These are phyloP conservation scores for Suzukiozyma palmioleophila DNA, from an alignment of 1,139 yeast genomes.

Conservation along the genomic window DNA sequence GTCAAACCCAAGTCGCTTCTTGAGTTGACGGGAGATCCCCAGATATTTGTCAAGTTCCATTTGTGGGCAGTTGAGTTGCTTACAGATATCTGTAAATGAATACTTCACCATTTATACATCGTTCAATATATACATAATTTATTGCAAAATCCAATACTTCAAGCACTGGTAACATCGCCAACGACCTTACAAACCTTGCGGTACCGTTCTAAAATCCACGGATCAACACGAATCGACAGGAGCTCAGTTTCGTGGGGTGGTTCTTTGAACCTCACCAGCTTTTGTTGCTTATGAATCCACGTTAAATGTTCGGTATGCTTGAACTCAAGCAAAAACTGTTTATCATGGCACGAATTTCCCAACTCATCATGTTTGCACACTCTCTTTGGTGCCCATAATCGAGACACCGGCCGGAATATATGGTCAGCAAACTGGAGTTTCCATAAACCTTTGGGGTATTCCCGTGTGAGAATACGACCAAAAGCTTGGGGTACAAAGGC, in stretches of 20 bases:
- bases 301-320: constrained; percentile 15
- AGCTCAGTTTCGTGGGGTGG: neutral
- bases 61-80: constrained; percentile 56
- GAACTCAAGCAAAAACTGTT: constrained; percentile 15
- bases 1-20: constrained; percentile 54
- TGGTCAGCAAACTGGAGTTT: constrained; percentile 19
- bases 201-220: constrained; percentile 4
- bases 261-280: neutral
- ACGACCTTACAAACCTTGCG: too few species aligned
- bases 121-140: neutral
- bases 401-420: constrained; percentile 24
- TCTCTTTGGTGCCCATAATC: constrained; percentile 28
- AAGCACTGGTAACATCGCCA: too few species aligned
- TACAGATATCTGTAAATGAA: constrained; percentile 8
- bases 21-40: constrained; percentile 56
- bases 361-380: constrained; percentile 17
- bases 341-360: constrained; percentile 19
- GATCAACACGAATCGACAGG: constrained; percentile 3
- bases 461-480: constrained; percentile 36
- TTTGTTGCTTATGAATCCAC: constrained; percentile 6
- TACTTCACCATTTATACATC: neutral
- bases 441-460: constrained; percentile 24
- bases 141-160: too few species aligned
- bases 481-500: constrained; percentile 44
- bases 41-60: constrained; percentile 61